Evolutionary conservation across 768 basidiomycete genomes (phyloP), one percentile per base, ranked within the genome.

Genomic region (Mycena kentingensis): DNA sequence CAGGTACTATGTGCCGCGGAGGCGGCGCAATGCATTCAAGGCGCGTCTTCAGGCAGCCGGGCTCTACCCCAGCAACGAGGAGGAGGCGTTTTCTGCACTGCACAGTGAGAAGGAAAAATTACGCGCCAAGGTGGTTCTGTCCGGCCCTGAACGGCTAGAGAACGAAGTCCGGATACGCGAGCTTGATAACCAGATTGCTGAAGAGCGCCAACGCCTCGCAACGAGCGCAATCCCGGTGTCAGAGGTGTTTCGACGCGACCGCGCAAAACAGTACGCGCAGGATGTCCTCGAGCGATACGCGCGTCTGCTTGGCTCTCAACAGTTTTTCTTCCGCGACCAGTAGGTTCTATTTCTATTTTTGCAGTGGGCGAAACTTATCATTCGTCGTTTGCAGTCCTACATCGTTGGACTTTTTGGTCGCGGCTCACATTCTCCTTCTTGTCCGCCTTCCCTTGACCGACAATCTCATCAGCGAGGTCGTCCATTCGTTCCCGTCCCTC

Each of bases 1-100:
- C 60, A 77, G 82, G 8, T 92, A 89, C 64, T 93, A 87, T 61
- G 80, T 88, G 6, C 85, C 89, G 0, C 62, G 66, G 5, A 79
- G 88, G 16, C 77, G 91, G 27, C 79, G 88, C 32, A 73, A 77
- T 24, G 64, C 75, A 16, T 80, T 85, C 57, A 76, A 68, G 47
- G 72, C 78, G 12, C 79, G 87, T 13, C 70, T 93, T 29, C 80
- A 87, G 63, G 77, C 77, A 7, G 77, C 77, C 24, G 87, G 83
- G 10, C 63, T 91, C 21, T 90, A 89, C 88, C 73, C n/a, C n/a
- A 67, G 58, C 54, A 51, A 5, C 35, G 29, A 25, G 29, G 42
- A 3, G 16, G 13, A 32, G 10, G 16, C 16, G 31, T 16, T 8
- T 32, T 32, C 8, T 16, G 10, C 31, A 32, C 31, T 16, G 8